Evolutionary conservation across 2,329 filamentous ascomycete species (phyloP).

Genomic region (Ophiostoma perfectum): DNA sequence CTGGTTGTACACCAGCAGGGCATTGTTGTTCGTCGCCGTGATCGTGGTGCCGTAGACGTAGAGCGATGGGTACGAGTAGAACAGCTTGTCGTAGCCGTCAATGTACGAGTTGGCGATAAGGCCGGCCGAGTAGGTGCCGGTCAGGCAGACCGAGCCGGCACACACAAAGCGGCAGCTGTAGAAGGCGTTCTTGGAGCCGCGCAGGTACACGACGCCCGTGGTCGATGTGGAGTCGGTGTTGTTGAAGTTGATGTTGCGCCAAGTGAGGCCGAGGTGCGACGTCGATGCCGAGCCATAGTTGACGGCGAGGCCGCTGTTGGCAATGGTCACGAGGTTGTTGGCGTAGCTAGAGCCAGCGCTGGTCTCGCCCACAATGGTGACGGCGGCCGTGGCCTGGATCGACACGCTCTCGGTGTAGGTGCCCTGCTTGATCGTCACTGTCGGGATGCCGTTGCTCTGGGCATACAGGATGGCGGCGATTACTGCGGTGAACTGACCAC

Average conservation of each 20-base stretch:
- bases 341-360: slow-evolving; percentile 13
- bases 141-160: slow-evolving; percentile 32
- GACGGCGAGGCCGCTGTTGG: slow-evolving; percentile 22
- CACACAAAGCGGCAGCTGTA: slow-evolving; percentile 42
- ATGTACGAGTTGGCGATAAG: slow-evolving; percentile 43
- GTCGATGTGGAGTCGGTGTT: slow-evolving; percentile 31
- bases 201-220: slow-evolving; percentile 32
- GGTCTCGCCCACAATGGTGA: slow-evolving; percentile 11
- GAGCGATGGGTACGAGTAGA: slow-evolving; percentile 38
- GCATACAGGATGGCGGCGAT: slow-evolving; percentile 41
- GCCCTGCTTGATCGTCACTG: slow-evolving; percentile 41
- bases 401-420: slow-evolving; percentile 42
- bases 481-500: slow-evolving; percentile 42
- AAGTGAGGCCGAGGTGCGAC: slow-evolving; percentile 29
- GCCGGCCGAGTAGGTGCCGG: slow-evolving; percentile 32
- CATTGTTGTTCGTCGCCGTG: slow-evolving; percentile 35
- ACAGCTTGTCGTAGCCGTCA: slow-evolving; percentile 39
- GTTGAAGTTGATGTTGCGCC: slow-evolving; percentile 39
- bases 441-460: slow-evolving; percentile 37
- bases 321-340: neutral
- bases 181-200: slow-evolving; percentile 39
- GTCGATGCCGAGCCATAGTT: neutral
- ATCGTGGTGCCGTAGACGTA: slow-evolving; percentile 43
- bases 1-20: slow-evolving; percentile 35
- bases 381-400: slow-evolving; percentile 27